Evolutionary conservation across 371 early-diverging fungal species (phyloP), one percentile per base, ranked within the genome.

Genomic region (Apophysomyces sp.): DNA sequence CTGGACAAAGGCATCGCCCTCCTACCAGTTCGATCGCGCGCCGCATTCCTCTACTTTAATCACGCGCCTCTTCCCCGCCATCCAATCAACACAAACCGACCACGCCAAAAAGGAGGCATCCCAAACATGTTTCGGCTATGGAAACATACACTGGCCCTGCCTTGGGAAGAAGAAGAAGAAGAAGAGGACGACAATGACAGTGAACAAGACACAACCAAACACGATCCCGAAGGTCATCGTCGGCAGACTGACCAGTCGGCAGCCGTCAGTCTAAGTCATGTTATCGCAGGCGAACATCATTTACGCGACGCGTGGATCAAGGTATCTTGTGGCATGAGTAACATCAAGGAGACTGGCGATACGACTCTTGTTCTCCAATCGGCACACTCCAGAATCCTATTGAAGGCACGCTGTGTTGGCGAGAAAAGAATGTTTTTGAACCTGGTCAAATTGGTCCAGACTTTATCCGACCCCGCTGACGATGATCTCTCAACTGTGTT

Each of bases 31-130:
- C 64, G 54, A 9, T 68, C 73, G 1, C 62, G 67, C 12, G 52
- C 63, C 13, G 77, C 73, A 4, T 65, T 69, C 61, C 56, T 73
- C 2, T 76, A 71, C 30, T 76, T 73, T 30, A 60, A 68, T 31
- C 58, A 68, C 59, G 62, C 70, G 4, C 69, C 69, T 15, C 32
- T 55, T 5, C 66, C 66, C 0, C 44, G 31, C 16, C 57, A 24
- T 34, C 54, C 65, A 44, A 26, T 58, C 7, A 8, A 36, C 2
- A 16, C 41, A 18, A 13, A 15, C 5, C 44, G 53, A n/a, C 53
- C 34, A 27, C 13, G 8, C 4, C 60, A 53, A 15, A 12, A 40
- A 18, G 28, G 12, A 11, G 60, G 61, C 18, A 55, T 55, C 11
- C 71, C 68, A 2, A 21, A 34, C 30, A 65, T 74, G 69, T 65